Percentiles rank a stretch among this genome's conserved stretches.
phyloP scores from a whole-genome alignment of 805 yeast species.

The Tetrapisispora nanseiensis region DNA sequence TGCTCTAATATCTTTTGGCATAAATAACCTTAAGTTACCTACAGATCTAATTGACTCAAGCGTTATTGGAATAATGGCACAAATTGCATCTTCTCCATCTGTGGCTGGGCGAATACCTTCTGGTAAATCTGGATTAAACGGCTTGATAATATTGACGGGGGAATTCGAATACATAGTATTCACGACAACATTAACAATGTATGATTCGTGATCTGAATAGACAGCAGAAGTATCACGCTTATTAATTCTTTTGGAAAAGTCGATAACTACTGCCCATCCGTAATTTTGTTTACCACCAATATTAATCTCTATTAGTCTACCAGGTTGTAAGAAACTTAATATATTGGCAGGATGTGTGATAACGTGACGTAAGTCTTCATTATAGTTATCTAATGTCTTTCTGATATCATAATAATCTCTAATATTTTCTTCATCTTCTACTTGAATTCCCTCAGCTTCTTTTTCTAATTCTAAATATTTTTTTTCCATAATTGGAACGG shows the following conservation, averaged over 20 bases:
- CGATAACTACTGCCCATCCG: constrained; percentile 94
- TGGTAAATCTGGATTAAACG: constrained; percentile 67
- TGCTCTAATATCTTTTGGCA: constrained; percentile 68
- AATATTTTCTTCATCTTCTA: constrained; percentile 67
- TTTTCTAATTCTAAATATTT: constrained; percentile 46
- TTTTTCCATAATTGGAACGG: constrained; percentile 77
- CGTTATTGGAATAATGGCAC: constrained; percentile 79
- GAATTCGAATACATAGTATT: constrained; percentile 70
- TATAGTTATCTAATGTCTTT: constrained; percentile 60
- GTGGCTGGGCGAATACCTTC: constrained; percentile 82
- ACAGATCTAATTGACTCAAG: constrained; percentile 63
- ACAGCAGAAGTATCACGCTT: constrained; percentile 49
- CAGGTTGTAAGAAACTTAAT: constrained; percentile 77
- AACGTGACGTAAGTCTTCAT: constrained; percentile 67
- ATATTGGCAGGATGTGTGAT: constrained; percentile 86
- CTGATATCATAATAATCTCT: constrained; percentile 77
- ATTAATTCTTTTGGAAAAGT: constrained; percentile 58
- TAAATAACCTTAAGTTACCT: constrained; percentile 68
- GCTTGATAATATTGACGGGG: constrained; percentile 72
- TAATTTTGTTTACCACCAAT: constrained; percentile 51
- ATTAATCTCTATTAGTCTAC: constrained; percentile 67
- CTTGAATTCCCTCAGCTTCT: constrained; percentile 38
- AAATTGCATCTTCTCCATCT: constrained; percentile 58
- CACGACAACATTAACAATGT: constrained; percentile 76
- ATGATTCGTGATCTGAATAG: constrained; percentile 80